phyloP scores from a whole-genome alignment of 495 filamentous ascomycete species.

The Xylaria curta region DNA sequence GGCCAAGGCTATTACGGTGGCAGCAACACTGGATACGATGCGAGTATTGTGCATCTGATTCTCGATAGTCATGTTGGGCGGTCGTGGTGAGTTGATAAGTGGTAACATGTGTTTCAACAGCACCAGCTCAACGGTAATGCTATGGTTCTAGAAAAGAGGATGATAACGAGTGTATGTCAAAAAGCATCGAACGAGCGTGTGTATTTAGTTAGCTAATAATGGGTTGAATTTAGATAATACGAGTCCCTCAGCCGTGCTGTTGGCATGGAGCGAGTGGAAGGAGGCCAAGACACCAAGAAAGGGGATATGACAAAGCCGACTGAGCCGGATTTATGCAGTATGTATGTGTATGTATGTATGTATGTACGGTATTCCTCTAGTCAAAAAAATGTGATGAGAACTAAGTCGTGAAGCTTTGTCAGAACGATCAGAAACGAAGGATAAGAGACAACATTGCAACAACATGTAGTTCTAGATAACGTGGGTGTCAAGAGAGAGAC shows the following conservation, averaged over 20 bases:
- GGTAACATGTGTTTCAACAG: conserved; percentile 4
- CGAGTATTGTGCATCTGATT: conserved; percentile 59
- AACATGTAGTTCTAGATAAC: neutral
- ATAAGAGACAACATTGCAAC: no score
- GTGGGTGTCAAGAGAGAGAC: neutral
- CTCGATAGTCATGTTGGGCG: conserved; percentile 43
- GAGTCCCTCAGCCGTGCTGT: neutral
- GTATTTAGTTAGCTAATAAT: neutral
- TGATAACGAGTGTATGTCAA: conserved; percentile 3
- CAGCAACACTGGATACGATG: conserved; percentile 81
- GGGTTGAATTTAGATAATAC: neutral
- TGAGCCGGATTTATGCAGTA: neutral
- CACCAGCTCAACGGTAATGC: neutral
- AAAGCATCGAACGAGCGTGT: conserved; percentile 6
- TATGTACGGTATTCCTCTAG: neutral
- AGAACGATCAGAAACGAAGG: neutral
- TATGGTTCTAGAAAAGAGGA: neutral
- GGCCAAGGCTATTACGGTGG: conserved; percentile 82
- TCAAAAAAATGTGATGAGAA: neutral
- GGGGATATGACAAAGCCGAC: neutral
- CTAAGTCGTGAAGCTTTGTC: neutral
- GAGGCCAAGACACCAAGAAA: conserved; percentile 5
- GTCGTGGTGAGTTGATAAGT: neutral
- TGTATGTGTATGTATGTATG: neutral
- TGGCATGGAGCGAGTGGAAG: neutral